Base-by-base conservation (phyloP, 2,329 filamentous ascomycete species). In the Trichophyton benhamiae region DNA sequence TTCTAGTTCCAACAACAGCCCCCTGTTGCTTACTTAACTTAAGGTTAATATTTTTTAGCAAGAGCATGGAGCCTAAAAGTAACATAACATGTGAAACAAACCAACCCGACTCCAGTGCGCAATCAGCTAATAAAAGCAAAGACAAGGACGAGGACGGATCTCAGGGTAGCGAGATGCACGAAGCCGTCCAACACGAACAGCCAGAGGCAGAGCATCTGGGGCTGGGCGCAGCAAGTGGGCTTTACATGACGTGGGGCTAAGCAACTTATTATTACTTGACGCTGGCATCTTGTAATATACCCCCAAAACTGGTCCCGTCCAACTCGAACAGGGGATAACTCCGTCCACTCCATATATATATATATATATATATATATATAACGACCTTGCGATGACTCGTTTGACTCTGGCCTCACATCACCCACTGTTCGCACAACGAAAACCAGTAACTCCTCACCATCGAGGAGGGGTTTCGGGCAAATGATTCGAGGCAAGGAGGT, bases 401-500 rank as follows among this genome's bases (percentile, higher is more conserved):
- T 53, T 25, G 52, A 25, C 46, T 27, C 46, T 27, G 20, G 22
- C 22, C 46, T 15, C 33, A 13, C 27, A 22, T 20, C 6, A 17
- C 52, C n/a, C 41, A 8, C 41, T 36, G 15, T 36, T 17, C 52
- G 52, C 33, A 27, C 27, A 15, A 55, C 41, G 52, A 55, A 27
- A n/a, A 55, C 22, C 52, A 36, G 22, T 52, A 52, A 17, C 52
- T 33, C 52, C 27, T 55, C 27, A 22, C 13, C 5, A 2, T 36
- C 52, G 9, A 36, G 27, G 52, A 36, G 44, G 17, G 9, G 30
- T 20, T 27, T 9, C 13, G 9, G n/a, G 27, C 52, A 55, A 55
- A 55, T 55, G 52, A 55, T 59, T 52, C 58, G 59, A 48, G 60
- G 60, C n/a, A 60, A 46, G 53, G 63, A 64, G 22, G 58, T 65